phyloP scores from a whole-genome alignment of 176 grass and related monocot species.

The Ampelocalamus luodianensis region DNA sequence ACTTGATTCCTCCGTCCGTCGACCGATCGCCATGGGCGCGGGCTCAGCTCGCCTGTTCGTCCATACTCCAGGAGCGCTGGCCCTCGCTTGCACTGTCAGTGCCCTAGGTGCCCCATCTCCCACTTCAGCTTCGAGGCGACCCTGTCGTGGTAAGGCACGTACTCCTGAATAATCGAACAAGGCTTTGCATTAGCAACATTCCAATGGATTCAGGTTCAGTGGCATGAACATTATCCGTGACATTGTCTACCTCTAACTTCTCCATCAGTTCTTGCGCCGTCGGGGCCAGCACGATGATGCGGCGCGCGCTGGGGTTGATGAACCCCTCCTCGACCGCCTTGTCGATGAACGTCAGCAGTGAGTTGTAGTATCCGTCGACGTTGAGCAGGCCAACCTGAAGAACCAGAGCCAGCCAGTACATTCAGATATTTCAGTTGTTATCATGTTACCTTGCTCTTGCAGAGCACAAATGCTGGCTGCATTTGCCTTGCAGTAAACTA shows the following conservation, averaged over 20 bases:
- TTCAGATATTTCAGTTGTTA: background rate
- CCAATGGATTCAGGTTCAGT: background rate
- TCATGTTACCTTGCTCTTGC: background rate
- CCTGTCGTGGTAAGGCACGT: slow-evolving; percentile 89
- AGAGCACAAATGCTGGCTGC: background rate
- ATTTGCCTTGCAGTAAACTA: background rate
- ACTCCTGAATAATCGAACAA: slow-evolving; percentile 55
- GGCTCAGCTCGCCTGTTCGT: background rate
- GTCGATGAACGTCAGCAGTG: slow-evolving; percentile 97
- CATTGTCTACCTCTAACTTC: slow-evolving; percentile 75
- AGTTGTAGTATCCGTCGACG: slow-evolving; percentile 99
- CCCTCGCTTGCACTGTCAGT: slow-evolving; percentile 21
- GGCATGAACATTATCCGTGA: background rate
- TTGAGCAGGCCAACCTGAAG: slow-evolving; percentile 90
- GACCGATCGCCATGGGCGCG: background rate
- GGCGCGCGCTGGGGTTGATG: slow-evolving; percentile 80
- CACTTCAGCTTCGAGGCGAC: slow-evolving; percentile 88
- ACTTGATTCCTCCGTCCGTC: background rate
- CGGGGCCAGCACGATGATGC: slow-evolving; percentile 89
- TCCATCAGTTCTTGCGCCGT: slow-evolving; percentile 90
- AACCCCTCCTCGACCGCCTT: slow-evolving; percentile 99
- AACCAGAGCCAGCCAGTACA: background rate
- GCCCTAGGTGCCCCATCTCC: slow-evolving; percentile 63
- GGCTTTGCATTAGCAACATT: background rate
- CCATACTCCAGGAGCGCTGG: background rate